A percentile compares a stretch with the other conserved stretches of the same genome.
Conservation (phyloP, 2,329 filamentous ascomycete genomes). For the Sphaerulina musiva region DNA sequence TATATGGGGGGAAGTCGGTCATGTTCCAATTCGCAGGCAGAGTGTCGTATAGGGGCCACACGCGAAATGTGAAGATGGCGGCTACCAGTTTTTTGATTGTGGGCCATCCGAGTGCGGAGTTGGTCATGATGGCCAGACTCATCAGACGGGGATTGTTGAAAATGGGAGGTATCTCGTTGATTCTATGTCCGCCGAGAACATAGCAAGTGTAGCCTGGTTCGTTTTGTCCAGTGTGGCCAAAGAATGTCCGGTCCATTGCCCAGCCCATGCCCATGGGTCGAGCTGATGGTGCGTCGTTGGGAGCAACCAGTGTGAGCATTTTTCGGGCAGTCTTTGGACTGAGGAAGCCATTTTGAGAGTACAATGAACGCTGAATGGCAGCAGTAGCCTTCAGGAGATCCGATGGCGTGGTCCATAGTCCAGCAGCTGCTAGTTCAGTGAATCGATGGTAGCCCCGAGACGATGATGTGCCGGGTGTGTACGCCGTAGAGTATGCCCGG, state of each 20-base stretch:
- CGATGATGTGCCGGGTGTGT: slow-evolving; percentile 9
- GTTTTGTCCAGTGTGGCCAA: slow-evolving; percentile 23
- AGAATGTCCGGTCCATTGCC: slow-evolving; percentile 14
- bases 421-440: slow-evolving; percentile 24
- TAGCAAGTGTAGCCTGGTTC: slow-evolving; percentile 23
- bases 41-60: slow-evolving; percentile 12
- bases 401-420: slow-evolving; percentile 26
- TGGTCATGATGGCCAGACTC: slow-evolving; percentile 22
- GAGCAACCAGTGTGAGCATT: slow-evolving; percentile 20
- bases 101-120: slow-evolving; percentile 12
- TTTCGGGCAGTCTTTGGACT: slow-evolving; percentile 12
- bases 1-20: slow-evolving; percentile 10
- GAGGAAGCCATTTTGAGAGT: slow-evolving; percentile 14
- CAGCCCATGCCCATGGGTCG: slow-evolving; percentile 19
- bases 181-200: slow-evolving; percentile 13
- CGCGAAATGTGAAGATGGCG: slow-evolving; percentile 17
- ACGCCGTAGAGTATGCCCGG: slow-evolving; percentile 15
- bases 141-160: slow-evolving; percentile 5
- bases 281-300: neutral
- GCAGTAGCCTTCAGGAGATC: slow-evolving; percentile 22
- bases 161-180: neutral
- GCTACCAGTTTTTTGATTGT: slow-evolving; percentile 13
- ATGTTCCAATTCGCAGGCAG: slow-evolving; percentile 4
- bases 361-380: slow-evolving; percentile 21
- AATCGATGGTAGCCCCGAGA: slow-evolving; percentile 18